Base-by-base conservation (phyloP, 2,329 filamentous ascomycete species). In the Botrytis byssoidea region DNA sequence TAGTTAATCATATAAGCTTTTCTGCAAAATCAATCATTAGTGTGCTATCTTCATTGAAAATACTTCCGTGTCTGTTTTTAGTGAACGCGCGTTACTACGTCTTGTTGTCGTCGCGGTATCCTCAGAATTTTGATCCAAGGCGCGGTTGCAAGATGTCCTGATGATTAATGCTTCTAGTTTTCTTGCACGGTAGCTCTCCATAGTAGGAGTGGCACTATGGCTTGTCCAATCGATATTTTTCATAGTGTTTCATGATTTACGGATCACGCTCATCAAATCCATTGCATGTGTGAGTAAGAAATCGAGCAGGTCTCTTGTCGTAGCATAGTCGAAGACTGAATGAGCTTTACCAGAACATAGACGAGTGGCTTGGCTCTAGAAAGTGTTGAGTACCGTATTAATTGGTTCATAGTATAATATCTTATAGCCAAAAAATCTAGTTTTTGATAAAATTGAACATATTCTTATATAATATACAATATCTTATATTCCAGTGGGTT, bases 241-340 rank as follows among this genome's bases (percentile, higher is more conserved):
- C 0, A 22, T 9, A 48, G 2, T 10, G 7, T 22, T 22, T 10
- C 22, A 48, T 48, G n/a, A 55, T 55, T 29, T 3, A 29, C n/a
- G 6, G 7, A 29, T 4, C n/a, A 3, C 3, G 0, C 6, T 55
- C 6, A 14, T 18, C 12, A 18, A 51, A 9, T 14, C 14, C 6
- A 4, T 57, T 18, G 51, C n/a, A 29, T 18, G 14, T 0, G 7
- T 18, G 14, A 8, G 51, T 9, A 57, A 4, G 7, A 2, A 16
- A 4, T 29, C 7, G 6, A 57, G n/a, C 3, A 57, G n/a, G 1
- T 29, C 10, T 57, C 16, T 55, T 25, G 25, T 55, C 5, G 25
- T 0, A 55, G 5, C 25, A 25, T 7, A 16, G 14, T n/a, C 25
- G 12, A 14, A 51, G 6, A 6, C 4, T 16, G 6, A 29, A 29